A percentile compares a stretch with the other conserved stretches of the same genome.
These are phyloP conservation scores for Cytidiella melzeri DNA, from an alignment of 768 basidiomycete genomes.

Conservation along the genomic window DNA sequence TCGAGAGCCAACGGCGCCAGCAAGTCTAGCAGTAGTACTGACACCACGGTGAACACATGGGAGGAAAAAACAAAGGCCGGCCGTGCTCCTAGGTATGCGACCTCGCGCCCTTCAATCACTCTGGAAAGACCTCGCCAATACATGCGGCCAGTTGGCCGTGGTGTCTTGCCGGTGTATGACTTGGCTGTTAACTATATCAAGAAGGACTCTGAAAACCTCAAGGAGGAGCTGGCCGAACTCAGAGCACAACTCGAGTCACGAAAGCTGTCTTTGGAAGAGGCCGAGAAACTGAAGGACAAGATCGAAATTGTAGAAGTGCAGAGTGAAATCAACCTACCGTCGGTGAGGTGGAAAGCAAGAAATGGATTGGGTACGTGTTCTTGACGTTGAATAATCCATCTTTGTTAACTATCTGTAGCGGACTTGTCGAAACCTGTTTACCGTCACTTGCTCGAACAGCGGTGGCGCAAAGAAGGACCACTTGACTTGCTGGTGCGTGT, in stretches of 20 bases:
- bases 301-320: conserved; percentile 66
- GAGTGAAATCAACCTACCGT: conserved; percentile 79
- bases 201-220: conserved; percentile 49
- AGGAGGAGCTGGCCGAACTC: conserved; percentile 33
- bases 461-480: conserved; percentile 80
- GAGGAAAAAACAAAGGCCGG: neutral
- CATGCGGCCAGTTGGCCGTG: conserved; percentile 54
- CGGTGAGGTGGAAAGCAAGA: conserved; percentile 69
- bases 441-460: conserved; percentile 75
- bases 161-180: conserved; percentile 77
- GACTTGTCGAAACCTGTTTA: conserved; percentile 66
- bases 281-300: conserved; percentile 43
- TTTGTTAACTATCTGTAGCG: conserved; percentile 39
- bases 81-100: conserved; percentile 9
- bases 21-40: neutral
- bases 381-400: neutral
- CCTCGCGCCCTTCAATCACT: conserved; percentile 47
- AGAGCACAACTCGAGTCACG: conserved; percentile 20
- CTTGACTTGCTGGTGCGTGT: conserved; percentile 74
- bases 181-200: conserved; percentile 69
- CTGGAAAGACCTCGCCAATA: conserved; percentile 50
- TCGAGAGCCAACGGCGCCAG: neutral
- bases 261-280: conserved; percentile 29
- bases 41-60: neutral
- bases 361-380: conserved; percentile 67